Percentiles rank a stretch among this genome's conserved stretches.
These are phyloP conservation scores for Linnemannia elongata DNA, from an alignment of 192 early-diverging fungal species.

Conservation along the genomic window DNA sequence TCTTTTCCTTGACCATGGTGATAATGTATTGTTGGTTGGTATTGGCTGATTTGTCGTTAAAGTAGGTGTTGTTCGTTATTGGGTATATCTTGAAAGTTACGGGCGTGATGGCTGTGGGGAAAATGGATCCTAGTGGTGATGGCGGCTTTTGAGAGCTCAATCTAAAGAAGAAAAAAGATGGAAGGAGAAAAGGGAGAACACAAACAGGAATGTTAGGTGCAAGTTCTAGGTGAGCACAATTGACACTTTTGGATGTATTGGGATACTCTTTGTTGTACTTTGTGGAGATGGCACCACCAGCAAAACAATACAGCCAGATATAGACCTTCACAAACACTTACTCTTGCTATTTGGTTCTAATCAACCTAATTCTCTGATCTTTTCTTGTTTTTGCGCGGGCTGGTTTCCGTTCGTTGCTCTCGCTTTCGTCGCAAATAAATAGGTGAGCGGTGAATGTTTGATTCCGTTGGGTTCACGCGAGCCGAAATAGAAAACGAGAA, in stretches of 20 bases:
- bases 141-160: background rate
- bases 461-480: background rate
- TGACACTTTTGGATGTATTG: background rate
- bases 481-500: background rate
- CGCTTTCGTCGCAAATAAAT: background rate
- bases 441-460: background rate
- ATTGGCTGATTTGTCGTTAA: background rate
- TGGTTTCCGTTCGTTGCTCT: slow-evolving; percentile 2
- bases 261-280: background rate
- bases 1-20: background rate
- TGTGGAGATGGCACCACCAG: background rate
- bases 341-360: background rate
- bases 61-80: background rate
- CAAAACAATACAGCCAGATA: background rate
- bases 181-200: background rate
- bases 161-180: slow-evolving; percentile 13
- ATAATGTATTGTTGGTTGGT: background rate
- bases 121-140: background rate
- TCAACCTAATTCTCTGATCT: background rate
- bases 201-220: slow-evolving; percentile 29
- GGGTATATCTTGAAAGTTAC: background rate
- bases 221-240: background rate
- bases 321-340: background rate
- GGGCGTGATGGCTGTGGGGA: background rate
- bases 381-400: background rate